Evolutionary conservation across 2,329 filamentous ascomycete species (phyloP).

Genomic region (Zarea fungicola): DNA sequence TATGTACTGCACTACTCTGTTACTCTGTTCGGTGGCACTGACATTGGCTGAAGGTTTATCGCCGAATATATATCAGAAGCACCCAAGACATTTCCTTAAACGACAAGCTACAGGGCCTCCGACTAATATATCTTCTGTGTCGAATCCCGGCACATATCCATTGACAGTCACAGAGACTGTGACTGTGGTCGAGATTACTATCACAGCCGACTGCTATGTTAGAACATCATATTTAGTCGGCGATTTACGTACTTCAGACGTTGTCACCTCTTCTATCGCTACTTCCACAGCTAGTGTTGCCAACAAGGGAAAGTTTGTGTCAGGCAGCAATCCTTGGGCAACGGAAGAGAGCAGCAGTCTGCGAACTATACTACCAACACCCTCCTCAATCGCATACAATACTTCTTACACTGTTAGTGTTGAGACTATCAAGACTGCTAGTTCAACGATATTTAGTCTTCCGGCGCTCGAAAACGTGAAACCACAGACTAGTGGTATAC

Average conservation of each 20-base stretch:
- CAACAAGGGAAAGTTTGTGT: background rate
- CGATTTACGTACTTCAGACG: too few relatives aligned
- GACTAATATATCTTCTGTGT: too few relatives aligned
- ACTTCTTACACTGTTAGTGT: background rate
- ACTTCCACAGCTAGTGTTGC: background rate
- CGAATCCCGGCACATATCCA: too few relatives aligned
- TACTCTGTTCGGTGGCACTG: background rate
- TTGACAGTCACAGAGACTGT: constrained; percentile 1
- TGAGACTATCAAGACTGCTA: background rate
- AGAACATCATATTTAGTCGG: too few relatives aligned
- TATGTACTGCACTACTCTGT: background rate
- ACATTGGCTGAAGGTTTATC: constrained; percentile 2
- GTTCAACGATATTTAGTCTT: background rate
- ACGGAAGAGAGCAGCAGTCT: background rate
- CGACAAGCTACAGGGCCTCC: too few relatives aligned
- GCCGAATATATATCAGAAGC: background rate
- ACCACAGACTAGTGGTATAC: constrained; percentile 1
- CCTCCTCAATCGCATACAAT: constrained; percentile 2
- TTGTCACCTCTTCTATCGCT: too few relatives aligned
- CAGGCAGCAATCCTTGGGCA: too few relatives aligned
- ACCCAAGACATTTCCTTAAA: too few relatives aligned
- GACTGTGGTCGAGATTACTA: constrained; percentile 1
- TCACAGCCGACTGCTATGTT: background rate
- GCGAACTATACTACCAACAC: background rate
- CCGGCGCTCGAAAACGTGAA: background rate